Base-by-base conservation (phyloP, 2,329 filamentous ascomycete species). In the Beauveria rudraprayagi region DNA sequence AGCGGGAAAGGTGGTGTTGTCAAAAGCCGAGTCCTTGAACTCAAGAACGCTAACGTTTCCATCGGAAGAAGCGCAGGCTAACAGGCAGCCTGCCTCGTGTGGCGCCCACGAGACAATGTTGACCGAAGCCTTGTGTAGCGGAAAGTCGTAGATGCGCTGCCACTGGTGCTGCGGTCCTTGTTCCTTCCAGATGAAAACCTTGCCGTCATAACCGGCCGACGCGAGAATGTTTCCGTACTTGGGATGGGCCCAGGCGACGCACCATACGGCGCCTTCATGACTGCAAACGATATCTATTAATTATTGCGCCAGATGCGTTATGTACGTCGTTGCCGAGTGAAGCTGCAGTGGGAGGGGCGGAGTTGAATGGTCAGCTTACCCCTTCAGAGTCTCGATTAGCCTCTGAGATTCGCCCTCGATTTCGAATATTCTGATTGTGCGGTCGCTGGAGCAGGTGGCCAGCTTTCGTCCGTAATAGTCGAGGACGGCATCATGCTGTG, bases 401-500 rank as follows among this genome's bases (percentile, higher is more conserved):
- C 90, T 85, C 77, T 99, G 93, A 67, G 88, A 84, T 69, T 97
- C 92, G 70, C 92, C 91, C 71, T 97, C 93, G 61, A 99, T 89
- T 77, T 99, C 94, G 73, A 97, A 99, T 72, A 99, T 97, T 80
- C 97, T 97, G 80, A 99, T 96, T 53, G 93, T 97, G 74, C 94
- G 92, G 78, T 99, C 94, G 67, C 93, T 97, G 41, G 92, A 97
- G 77, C 94, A 97, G 67, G 94, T 99, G 65, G 94, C 94, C 69
- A 99, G 86, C 72, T 93, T 89, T 67, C 94, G 88, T 71, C 94
- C 94, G 76, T 97, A 99, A 81, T 97, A 99, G 76, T 99, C 94
- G 72, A 99, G 88, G 66, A 96, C 93, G 66, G 94, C 94, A 84
- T 99, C 94, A 76, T 99, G 94, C 93, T 91, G 40, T 60, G 55